Base-by-base conservation (phyloP, 352 stramenopile genomes). In the Pythium diclinum region DNA sequence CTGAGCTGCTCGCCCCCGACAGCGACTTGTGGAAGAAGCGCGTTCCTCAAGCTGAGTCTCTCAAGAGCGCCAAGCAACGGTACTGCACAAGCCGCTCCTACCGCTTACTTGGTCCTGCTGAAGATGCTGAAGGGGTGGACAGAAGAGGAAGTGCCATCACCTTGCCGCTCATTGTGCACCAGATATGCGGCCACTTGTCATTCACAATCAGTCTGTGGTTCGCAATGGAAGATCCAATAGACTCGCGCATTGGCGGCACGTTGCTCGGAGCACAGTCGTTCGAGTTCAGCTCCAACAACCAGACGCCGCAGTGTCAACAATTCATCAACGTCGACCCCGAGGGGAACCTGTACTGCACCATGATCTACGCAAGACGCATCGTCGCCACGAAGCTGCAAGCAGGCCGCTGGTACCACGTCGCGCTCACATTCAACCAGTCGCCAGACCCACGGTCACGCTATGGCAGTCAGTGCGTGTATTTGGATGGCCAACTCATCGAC, bases 301-400 rank as follows among this genome's bases (percentile, higher is more conserved):
- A 52, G 32, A 16, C 7, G 3, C 51, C 32, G 51, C 40, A 5
- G 14, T 25, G 4, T 3, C 28, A 47, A 10, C 55, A 57, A 23
- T 55, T 69, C 25, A 51, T 61, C 2, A 42, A 46, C 48, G 32
- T 69, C 30, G 56, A 69, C 52, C 9, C 48, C 11, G 3, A 58
- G 4, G 17, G 55, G 21, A 61, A 65, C n/a, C 61, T 72, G 30
- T 64, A 33, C 49, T 72, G 60, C 56, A 65, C 66, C 3, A 47
- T 63, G 10, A 1, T 65, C 25, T 28, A 28, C 25, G 25, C 25
- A 3, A 28, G 25, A 28, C 25, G 25, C 4, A 28, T 21, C 11
- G 33, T 67, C 34, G 42, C 25, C 17, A 54, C 6, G 13, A 42
- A 34, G 6, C 53, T 67, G 34, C 8, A 48, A 28, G 25, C 47